These are phyloP conservation scores for Antitrichia curtipendula DNA, from an alignment of 225 moss, liverwort and hornwort species.

Conservation along the genomic window DNA sequence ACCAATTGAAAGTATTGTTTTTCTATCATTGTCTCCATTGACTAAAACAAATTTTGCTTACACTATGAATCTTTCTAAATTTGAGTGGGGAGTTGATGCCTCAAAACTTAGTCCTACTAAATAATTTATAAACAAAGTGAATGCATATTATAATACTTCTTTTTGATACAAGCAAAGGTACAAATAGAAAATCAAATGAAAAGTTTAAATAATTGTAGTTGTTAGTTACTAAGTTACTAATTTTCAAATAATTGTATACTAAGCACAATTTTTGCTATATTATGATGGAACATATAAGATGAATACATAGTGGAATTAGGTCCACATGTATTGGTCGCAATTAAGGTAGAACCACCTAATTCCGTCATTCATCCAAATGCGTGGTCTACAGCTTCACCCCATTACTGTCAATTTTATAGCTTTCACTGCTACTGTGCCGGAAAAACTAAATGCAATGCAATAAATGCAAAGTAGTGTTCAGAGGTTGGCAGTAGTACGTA, in stretches of 20 bases:
- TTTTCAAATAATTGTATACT: too few species aligned
- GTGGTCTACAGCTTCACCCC: too few species aligned
- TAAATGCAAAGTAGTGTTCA: too few species aligned
- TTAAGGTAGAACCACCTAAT: too few species aligned
- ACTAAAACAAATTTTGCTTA: background rate
- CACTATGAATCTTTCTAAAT: background rate
- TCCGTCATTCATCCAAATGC: too few species aligned
- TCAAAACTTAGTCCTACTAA: fast-evolving
- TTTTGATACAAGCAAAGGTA: background rate
- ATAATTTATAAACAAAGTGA: background rate
- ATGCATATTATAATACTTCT: background rate
- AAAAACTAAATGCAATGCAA: too few species aligned
- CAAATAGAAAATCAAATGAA: background rate
- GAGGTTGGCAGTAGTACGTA: too few species aligned
- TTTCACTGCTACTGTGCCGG: too few species aligned
- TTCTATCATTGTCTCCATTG: background rate
- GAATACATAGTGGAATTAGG: background rate
- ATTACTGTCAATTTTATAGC: too few species aligned
- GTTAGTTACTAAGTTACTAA: too few species aligned
- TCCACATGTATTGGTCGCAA: background rate
- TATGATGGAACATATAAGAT: too few species aligned
- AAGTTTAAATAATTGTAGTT: background rate
- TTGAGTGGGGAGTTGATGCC: background rate
- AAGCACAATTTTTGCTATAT: background rate
- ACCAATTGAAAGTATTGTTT: background rate